Base-by-base conservation (phyloP, 345 rosid species). In the Linum usitatissimum region DNA sequence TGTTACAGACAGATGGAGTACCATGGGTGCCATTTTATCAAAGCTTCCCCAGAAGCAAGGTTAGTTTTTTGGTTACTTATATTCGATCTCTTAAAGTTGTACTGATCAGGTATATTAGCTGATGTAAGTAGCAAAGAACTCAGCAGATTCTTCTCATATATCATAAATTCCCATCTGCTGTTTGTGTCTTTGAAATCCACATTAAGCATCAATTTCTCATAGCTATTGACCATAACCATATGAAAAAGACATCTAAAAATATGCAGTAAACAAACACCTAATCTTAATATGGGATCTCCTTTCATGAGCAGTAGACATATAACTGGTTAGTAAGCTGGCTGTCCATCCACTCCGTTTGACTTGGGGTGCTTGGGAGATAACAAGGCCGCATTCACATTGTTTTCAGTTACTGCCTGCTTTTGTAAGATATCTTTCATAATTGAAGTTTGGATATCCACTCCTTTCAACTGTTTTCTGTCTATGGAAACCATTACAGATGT, bases 21-120 rank as follows among this genome's bases (percentile, higher is more conserved):
- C 84, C 68, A 84, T 93, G 92, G 81, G 86, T 72, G 75, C 86
- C 64, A 70, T 90, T 75, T 76, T 93, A 70, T 86, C 90, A 70
- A 87, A 80, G 73, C 88, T 93, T 79, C 94, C 96, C 1, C 85
- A 66, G 65, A 79, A 77, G 67, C 84, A 79, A 76, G 91, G 99
- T 85, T 66, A 69, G 79, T 63, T 70, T 48, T 66, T 48, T 61
- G 36, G 13, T 58, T n/a, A 23, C 1, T 13, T 49, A 54, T 42
- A 54, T 54, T n/a, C 28, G 9, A n/a, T 54, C 57, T 55, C 30
- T 42, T 3, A 42, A 9, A 42, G 10, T 42, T 8, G 49, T 42
- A 42, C 49, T 42, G 49, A 6, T 14, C 49, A 42, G 9, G 49
- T 42, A 6, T 42, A 31, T n/a, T 31, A 12, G 55, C 18, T 13